These are phyloP conservation scores for Dactylellina drechsleri DNA, from an alignment of 2,329 filamentous ascomycete species.

Conservation along the genomic window DNA sequence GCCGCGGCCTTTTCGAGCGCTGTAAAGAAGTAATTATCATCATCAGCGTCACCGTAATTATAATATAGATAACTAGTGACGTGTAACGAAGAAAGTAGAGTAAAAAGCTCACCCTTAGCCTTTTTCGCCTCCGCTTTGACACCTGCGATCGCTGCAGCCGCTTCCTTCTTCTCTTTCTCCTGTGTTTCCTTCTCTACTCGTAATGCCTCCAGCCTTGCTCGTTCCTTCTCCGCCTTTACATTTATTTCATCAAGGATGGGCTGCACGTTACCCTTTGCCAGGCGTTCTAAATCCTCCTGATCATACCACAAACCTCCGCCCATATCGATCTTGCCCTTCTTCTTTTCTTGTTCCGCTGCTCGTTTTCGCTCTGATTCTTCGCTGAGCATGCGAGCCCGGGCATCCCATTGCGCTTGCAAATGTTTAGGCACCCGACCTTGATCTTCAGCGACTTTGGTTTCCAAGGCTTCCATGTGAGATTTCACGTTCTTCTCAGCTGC, in stretches of 20 bases:
- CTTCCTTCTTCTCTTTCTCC: slow-evolving; percentile 31
- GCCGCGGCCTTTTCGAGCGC: slow-evolving; percentile 37
- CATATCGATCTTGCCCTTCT: slow-evolving; percentile 54
- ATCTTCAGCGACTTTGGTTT: slow-evolving; percentile 50
- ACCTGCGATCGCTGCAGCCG: slow-evolving; percentile 26
- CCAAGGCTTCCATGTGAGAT: slow-evolving; percentile 47
- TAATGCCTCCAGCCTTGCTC: slow-evolving; percentile 30
- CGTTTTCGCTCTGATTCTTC: slow-evolving; percentile 42
- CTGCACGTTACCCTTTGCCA: slow-evolving; percentile 48
- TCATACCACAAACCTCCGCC: slow-evolving; percentile 52
- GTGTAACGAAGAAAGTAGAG: background rate
- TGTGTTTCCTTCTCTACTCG: slow-evolving; percentile 35
- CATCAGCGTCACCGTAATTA: too few species aligned
- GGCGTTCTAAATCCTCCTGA: slow-evolving; percentile 48
- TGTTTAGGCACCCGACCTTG: slow-evolving; percentile 49
- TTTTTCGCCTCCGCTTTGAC: slow-evolving; percentile 44
- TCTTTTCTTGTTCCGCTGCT: slow-evolving; percentile 34
- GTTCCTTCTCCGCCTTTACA: slow-evolving; percentile 44
- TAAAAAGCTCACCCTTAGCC: slow-evolving; percentile 30
- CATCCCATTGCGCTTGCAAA: slow-evolving; percentile 52
- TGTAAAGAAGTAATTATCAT: slow-evolving; percentile 4
- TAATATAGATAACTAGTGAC: too few species aligned
- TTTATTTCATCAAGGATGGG: slow-evolving; percentile 54
- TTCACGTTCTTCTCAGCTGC: slow-evolving; percentile 45
- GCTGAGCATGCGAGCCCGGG: slow-evolving; percentile 41